Conservation (phyloP, 495 filamentous ascomycete genomes). For the Penicillium steckii region DNA sequence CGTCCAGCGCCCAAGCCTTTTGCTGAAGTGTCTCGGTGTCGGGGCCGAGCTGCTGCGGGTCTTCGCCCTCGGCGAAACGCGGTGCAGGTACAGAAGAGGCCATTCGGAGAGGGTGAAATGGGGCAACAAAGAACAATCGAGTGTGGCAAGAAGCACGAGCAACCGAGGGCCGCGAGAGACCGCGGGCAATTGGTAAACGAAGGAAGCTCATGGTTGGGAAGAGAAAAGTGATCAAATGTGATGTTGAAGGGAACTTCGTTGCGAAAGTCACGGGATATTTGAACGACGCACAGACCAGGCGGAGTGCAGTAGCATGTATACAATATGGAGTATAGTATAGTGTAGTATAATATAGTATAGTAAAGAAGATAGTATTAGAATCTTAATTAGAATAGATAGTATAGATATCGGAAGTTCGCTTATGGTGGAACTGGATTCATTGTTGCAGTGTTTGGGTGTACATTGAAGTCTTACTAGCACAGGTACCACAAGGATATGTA, state of each 20-base stretch:
- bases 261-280: not conserved
- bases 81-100: conserved; percentile 21
- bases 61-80: conserved; percentile 37
- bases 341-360: too few relatives aligned
- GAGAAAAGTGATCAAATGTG: not conserved
- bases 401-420: too few relatives aligned
- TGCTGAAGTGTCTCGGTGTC: conserved; percentile 26
- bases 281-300: not conserved
- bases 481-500: too few relatives aligned
- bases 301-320: not conserved
- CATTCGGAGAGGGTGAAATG: conserved; percentile 15
- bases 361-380: too few relatives aligned
- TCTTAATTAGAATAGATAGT: too few relatives aligned
- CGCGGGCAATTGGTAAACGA: not conserved
- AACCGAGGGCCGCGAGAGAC: conserved; percentile 5
- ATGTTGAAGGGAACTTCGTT: not conserved
- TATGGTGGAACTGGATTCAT: too few relatives aligned
- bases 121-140: not conserved
- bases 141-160: not conserved
- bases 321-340: too few relatives aligned
- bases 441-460: too few relatives aligned
- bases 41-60: conserved; percentile 25
- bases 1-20: conserved; percentile 40
- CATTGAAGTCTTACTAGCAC: too few relatives aligned
- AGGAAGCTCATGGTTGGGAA: not conserved